phyloP scores from a whole-genome alignment of 257 asterid genomes.

The Thymus mandschuricus region DNA sequence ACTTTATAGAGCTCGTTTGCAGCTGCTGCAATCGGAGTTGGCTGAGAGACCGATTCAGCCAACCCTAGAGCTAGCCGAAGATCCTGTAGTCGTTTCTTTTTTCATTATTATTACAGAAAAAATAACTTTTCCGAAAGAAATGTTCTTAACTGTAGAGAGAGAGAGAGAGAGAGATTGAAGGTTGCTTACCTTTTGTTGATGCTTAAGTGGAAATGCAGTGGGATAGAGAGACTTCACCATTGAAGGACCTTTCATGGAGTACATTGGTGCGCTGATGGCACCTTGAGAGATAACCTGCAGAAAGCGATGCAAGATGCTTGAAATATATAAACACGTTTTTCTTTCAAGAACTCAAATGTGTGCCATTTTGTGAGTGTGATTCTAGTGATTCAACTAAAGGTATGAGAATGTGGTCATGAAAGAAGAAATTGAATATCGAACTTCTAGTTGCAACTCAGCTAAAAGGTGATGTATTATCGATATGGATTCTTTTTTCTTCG shows the following conservation, averaged over 20 bases:
- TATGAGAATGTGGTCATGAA: neutral
- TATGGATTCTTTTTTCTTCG: no score
- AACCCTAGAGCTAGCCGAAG: constrained; percentile 87
- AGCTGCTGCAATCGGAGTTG: constrained; percentile 92
- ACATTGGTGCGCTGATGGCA: constrained; percentile 95
- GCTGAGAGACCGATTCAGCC: constrained; percentile 87
- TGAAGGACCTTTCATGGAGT: constrained; percentile 88
- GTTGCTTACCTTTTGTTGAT: constrained; percentile 81
- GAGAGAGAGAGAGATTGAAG: neutral
- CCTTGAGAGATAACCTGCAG: constrained; percentile 92
- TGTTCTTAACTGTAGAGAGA: neutral
- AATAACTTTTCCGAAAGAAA: neutral
- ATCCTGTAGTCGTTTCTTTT: constrained; percentile 46
- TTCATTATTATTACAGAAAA: neutral
- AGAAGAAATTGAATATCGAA: no score
- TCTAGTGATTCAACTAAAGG: neutral
- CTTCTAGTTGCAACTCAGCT: no score
- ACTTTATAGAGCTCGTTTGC: constrained; percentile 87
- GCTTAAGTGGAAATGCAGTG: constrained; percentile 91
- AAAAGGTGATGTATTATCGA: no score
- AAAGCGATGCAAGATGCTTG: neutral
- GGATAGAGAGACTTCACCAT: constrained; percentile 86
- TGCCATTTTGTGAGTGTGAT: neutral
- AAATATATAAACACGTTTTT: neutral
- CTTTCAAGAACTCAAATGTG: neutral